Percentiles rank a stretch among this genome's conserved stretches.
Evolutionary conservation across 1,284 basidiomycete genomes (phyloP).

Genomic region (Apiotrichum sp.): DNA sequence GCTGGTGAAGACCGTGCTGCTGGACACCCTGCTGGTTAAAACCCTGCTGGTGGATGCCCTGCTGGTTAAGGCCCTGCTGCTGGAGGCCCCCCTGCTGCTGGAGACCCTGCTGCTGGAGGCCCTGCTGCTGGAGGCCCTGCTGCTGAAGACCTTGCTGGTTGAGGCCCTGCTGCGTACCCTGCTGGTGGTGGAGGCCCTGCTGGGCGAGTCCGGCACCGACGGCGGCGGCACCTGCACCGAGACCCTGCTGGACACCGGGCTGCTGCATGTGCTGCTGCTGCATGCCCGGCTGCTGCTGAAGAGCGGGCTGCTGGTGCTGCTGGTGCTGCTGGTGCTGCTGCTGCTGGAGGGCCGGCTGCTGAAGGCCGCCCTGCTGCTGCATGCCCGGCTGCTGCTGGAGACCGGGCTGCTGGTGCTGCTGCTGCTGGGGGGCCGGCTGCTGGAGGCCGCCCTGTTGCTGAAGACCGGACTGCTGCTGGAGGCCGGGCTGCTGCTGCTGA

Average conservation of each 20-base stretch:
- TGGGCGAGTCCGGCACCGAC: background rate
- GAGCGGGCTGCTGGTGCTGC: slow-evolving; percentile 12
- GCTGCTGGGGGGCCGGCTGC: slow-evolving; percentile 29
- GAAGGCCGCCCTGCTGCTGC: slow-evolving; percentile 37
- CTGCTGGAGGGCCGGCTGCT: slow-evolving; percentile 28
- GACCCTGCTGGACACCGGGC: slow-evolving; percentile 12
- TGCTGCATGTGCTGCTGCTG: background rate
- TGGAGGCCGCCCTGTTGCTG: slow-evolving; percentile 49
- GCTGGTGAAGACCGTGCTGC: too few relatives aligned
- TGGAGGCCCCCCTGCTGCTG: slow-evolving; percentile 28
- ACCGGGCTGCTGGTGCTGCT: slow-evolving; percentile 10
- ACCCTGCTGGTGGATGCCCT: background rate
- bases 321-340: background rate
- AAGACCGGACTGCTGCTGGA: slow-evolving; percentile 2
- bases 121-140: background rate
- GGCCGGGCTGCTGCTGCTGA: background rate
- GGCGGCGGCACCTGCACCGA: too few relatives aligned
- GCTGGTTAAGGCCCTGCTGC: background rate
- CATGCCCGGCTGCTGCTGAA: background rate
- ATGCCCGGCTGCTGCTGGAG: slow-evolving; percentile 49
- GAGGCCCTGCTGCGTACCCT: slow-evolving; percentile 30
- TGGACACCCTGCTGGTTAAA: background rate
- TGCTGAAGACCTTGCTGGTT: slow-evolving; percentile 16
- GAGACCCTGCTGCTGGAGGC: background rate
- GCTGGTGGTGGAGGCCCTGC: slow-evolving; percentile 51